phyloP scores from a whole-genome alignment of 352 stramenopile species.

The Blastocystis sp. region DNA sequence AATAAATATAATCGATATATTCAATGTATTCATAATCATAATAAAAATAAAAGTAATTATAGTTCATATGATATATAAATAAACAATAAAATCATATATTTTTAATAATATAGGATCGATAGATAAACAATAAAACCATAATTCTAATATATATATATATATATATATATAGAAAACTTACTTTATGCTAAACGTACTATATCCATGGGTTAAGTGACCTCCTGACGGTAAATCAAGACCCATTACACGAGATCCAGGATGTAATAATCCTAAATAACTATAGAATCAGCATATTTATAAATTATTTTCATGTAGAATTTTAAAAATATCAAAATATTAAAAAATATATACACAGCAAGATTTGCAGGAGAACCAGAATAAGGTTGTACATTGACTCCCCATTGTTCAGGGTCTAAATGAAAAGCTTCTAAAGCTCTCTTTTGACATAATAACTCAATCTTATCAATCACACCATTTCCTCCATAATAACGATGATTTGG shows the following conservation, averaged over 20 bases:
- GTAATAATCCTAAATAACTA: constrained; percentile 52
- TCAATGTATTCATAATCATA: background rate
- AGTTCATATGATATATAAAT: too few relatives aligned
- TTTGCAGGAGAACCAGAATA: constrained; percentile 91
- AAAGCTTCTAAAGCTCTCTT: constrained; percentile 83
- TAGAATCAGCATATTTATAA: constrained; percentile 8
- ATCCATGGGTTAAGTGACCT: constrained; percentile 90
- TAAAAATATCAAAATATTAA: background rate
- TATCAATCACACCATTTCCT: constrained; percentile 97
- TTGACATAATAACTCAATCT: constrained; percentile 88
- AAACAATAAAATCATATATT: too few relatives aligned
- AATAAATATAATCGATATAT: background rate
- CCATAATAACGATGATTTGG: constrained; percentile 83
- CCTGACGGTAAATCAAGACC: constrained; percentile 89
- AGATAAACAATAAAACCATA: background rate
- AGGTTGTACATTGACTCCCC: constrained; percentile 71
- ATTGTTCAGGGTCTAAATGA: constrained; percentile 72
- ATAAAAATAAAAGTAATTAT: background rate
- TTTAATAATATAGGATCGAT: too few relatives aligned
- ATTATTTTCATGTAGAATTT: constrained; percentile 7
- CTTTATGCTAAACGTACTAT: constrained; percentile 92
- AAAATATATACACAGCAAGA: constrained; percentile 63
- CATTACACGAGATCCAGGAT: constrained; percentile 95
- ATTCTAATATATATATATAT: constrained; percentile 74
- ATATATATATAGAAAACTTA: constrained; percentile 92